Conservation (phyloP, 176 grass and related monocot species). For the Dendrocalamus sinicus region DNA sequence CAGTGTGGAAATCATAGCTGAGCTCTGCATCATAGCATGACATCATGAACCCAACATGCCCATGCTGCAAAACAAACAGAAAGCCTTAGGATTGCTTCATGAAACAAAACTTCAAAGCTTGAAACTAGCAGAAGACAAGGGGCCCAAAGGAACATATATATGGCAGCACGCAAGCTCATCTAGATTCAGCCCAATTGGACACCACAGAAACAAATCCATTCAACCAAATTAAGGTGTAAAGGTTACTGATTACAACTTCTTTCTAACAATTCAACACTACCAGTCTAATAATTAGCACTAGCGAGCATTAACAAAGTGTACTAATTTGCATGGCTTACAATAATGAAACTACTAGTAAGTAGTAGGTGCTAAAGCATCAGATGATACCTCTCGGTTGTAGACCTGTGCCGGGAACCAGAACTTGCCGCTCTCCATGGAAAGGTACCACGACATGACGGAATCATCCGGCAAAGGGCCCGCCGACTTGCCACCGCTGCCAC, state of each 20-base stretch:
- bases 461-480: constrained; percentile 54
- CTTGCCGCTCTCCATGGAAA: constrained; percentile 76
- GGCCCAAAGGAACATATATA: constrained; percentile 1
- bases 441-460: constrained; percentile 86
- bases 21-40: constrained; percentile 98
- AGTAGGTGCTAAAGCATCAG: constrained; percentile 1
- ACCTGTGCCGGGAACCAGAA: constrained; percentile 97
- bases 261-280: constrained; percentile 27
- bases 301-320: constrained; percentile 13
- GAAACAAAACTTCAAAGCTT: constrained; percentile 4
- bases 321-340: constrained; percentile 23
- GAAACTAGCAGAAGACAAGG: constrained; percentile 24
- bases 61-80: constrained; percentile 74
- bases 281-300: constrained; percentile 12
- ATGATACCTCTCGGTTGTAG: constrained; percentile 95
- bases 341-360: constrained; percentile 16
- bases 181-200: constrained; percentile 12
- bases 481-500: constrained; percentile 8
- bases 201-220: constrained; percentile 10
- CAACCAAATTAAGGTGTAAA: constrained; percentile 33
- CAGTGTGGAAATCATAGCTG: constrained; percentile 71
- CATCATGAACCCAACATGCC: constrained; percentile 98
- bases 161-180: not conserved
- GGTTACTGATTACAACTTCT: not conserved
- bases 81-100: constrained; percentile 28